Conservation (phyloP, 805 yeast species). For the Candida sithepensis region DNA sequence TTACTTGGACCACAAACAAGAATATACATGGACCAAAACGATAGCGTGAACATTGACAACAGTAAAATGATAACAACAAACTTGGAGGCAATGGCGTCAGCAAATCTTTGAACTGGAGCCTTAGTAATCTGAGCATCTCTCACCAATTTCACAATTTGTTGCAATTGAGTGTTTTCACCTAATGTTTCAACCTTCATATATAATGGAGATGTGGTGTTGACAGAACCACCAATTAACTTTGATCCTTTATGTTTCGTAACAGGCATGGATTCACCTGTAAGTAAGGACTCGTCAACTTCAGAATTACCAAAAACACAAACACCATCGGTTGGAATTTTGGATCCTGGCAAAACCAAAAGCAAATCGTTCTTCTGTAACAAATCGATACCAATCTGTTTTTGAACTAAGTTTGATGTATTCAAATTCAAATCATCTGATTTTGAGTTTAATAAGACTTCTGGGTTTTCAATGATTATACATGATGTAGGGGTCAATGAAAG, state of each 20-base stretch:
- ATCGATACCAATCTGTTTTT: slow-evolving; percentile 63
- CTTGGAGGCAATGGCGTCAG: slow-evolving; percentile 78
- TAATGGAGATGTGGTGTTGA: slow-evolving; percentile 74
- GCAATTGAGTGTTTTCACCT: slow-evolving; percentile 81
- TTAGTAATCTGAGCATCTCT: slow-evolving; percentile 83
- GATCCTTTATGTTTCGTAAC: slow-evolving; percentile 61
- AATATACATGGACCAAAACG: slow-evolving; percentile 49
- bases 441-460: slow-evolving; percentile 11
- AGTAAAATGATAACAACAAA: slow-evolving; percentile 76
- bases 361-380: slow-evolving; percentile 74
- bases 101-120: slow-evolving; percentile 88
- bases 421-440: neutral
- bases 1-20: slow-evolving; percentile 7
- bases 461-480: slow-evolving; percentile 59
- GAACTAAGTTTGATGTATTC: slow-evolving; percentile 20
- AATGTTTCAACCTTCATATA: slow-evolving; percentile 65
- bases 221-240: slow-evolving; percentile 81
- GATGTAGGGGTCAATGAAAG: slow-evolving; percentile 76
- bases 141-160: slow-evolving; percentile 82
- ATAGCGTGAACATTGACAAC: slow-evolving; percentile 65
- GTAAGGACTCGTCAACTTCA: slow-evolving; percentile 81
- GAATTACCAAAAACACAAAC: slow-evolving; percentile 70
- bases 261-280: slow-evolving; percentile 90
- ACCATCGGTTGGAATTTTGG: slow-evolving; percentile 91
- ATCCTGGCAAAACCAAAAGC: slow-evolving; percentile 79